Conservation (phyloP, 495 filamentous ascomycete species). For the Glarea lozoyensis region DNA sequence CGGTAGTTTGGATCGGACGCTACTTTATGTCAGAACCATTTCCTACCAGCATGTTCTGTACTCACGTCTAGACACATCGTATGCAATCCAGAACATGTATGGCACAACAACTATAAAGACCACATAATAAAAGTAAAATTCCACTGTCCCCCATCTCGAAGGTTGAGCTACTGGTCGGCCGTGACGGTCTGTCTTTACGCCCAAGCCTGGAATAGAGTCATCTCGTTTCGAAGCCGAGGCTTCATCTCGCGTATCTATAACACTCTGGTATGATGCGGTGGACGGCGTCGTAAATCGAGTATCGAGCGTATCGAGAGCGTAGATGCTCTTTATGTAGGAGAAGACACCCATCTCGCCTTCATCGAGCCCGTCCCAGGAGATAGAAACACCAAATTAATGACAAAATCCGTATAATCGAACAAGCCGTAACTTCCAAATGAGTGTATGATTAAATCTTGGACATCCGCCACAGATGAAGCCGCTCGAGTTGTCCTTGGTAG, state of each 20-base stretch:
- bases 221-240: conserved; percentile 22
- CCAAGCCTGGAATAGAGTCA: conserved; percentile 14
- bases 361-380: too few species aligned
- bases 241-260: conserved; percentile 31
- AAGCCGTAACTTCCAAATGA: too few species aligned
- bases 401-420: too few species aligned
- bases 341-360: conserved; percentile 17
- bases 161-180: conserved; percentile 37
- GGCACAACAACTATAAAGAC: conserved; percentile 61
- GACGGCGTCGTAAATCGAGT: conserved; percentile 76
- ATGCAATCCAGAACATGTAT: conserved; percentile 82
- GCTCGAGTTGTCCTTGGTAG: too few species aligned
- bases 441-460: too few species aligned
- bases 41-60: conserved; percentile 1
- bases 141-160: conserved; percentile 75
- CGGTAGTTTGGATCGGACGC: conserved; percentile 74
- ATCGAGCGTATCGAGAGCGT: conserved; percentile 87
- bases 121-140: conserved; percentile 78
- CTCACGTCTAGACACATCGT: conserved; percentile 80
- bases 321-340: conserved; percentile 38
- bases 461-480: too few species aligned
- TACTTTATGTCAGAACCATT: conserved; percentile 25
- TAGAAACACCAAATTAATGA: too few species aligned
- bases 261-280: conserved; percentile 49
- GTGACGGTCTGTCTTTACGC: conserved; percentile 32